Base-by-base conservation (phyloP, 257 asterid species). In the Plectranthus barbatus region DNA sequence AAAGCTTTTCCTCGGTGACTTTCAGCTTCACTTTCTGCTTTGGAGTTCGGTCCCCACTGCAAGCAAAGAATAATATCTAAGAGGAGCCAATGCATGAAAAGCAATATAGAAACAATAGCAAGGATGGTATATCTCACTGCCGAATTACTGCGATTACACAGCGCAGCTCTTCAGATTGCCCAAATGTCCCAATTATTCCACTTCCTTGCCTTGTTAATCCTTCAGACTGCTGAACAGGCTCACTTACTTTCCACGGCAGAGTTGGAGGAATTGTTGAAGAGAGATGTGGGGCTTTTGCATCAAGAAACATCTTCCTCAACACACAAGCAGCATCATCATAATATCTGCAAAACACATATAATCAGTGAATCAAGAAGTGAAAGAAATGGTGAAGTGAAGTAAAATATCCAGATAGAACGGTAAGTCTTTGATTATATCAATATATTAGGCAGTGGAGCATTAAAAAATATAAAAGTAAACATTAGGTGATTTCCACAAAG, bases 11-110 rank as follows among this genome's bases (percentile, higher is more conserved):
- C 80, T 93, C 99, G 0, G 96, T 93, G 62, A 90, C 99, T 78
- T 83, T 93, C 84, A 93, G 77, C 76, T 93, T 93, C 81, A 93
- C 99, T 76, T 93, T 93, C 84, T 92, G 99, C 82, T 92, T 93
- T 47, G 99, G 97, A 69, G 96, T 93, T 84, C 99, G 84, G 79
- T 93, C 99, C 44, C 99, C 99, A 71, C 99, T 93, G 88, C 23
- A 75, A 70, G 64, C 70, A 63, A 64, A 71, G 58, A 64, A 65
- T 15, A 29, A 66, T 50, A 57, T 47, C 49, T 64, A 24, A 76
- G 60, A 71, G 49, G 54, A 66, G 61, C 61, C 60, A 65, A 66
- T 7, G 36, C 66, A 64, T 17, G 34, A 58, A 55, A 65, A 41
- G 37, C 24, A 42, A 40, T 14, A 44, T 4, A 66, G 42, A 26